Evolutionary conservation across 352 stramenopile species (phyloP).

Genomic region (Globisporangium parvum): DNA sequence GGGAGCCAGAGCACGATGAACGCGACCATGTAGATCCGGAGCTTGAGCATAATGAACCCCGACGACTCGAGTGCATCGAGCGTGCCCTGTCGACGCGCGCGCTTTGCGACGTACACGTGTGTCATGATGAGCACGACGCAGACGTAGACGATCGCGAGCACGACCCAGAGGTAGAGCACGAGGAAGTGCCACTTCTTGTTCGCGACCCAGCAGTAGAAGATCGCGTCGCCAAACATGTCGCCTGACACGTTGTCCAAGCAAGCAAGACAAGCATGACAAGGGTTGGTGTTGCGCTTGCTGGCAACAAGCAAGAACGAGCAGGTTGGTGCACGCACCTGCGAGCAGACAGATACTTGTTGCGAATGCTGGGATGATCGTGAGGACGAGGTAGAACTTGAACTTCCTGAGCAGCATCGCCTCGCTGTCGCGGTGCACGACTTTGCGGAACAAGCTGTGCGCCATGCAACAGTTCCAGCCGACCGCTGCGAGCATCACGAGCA

Average conservation of each 20-base stretch:
- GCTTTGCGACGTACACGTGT: constrained; percentile 42
- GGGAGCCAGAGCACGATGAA: constrained; percentile 71
- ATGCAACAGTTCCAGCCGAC: constrained; percentile 70
- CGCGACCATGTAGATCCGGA: constrained; percentile 63
- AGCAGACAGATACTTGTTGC: constrained; percentile 30
- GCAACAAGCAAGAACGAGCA: neutral
- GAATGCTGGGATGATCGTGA: constrained; percentile 40
- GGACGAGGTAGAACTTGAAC: constrained; percentile 51
- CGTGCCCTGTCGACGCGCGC: constrained; percentile 36
- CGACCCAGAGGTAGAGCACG: constrained; percentile 58
- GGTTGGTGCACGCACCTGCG: constrained; percentile 15
- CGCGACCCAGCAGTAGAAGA: constrained; percentile 76
- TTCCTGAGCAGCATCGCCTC: constrained; percentile 50
- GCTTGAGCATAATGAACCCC: constrained; percentile 47
- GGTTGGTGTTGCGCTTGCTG: neutral
- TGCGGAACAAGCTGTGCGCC: constrained; percentile 65
- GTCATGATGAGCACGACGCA: constrained; percentile 58
- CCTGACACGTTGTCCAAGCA: constrained; percentile 1
- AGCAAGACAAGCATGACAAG: constrained; percentile 1
- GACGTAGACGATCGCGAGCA: constrained; percentile 60
- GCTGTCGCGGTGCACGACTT: constrained; percentile 61
- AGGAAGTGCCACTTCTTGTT: constrained; percentile 44
- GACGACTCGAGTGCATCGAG: constrained; percentile 64
- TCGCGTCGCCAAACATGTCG: constrained; percentile 30
- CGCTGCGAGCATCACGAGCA: constrained; percentile 11